Percentiles rank a stretch among this genome's conserved stretches.
These are phyloP conservation scores for Heterobasidion irregulare DNA, from an alignment of 1,284 basidiomycete species.

Conservation along the genomic window DNA sequence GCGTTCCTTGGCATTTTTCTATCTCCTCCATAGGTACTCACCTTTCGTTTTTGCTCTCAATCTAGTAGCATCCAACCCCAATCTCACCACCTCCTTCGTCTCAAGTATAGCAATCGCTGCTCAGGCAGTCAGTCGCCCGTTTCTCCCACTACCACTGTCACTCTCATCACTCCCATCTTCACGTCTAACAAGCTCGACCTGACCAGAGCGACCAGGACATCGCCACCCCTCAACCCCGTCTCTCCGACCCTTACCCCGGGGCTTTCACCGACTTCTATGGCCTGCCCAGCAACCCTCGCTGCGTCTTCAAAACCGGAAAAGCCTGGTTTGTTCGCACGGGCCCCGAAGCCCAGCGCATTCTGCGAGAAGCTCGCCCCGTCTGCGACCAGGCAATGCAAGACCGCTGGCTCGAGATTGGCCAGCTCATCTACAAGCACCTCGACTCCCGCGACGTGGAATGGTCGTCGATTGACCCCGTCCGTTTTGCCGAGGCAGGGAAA, in stretches of 20 bases:
- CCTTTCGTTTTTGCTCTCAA: too few species aligned
- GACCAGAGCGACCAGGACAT: too few species aligned
- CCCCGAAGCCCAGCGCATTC: slow-evolving; percentile 14
- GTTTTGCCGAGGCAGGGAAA: slow-evolving; percentile 18
- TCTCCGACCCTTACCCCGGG: neutral
- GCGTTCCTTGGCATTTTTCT: too few species aligned
- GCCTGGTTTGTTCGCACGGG: neutral
- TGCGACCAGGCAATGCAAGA: slow-evolving; percentile 17
- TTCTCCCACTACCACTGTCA: too few species aligned
- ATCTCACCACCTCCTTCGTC: too few species aligned
- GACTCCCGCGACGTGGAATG: slow-evolving; percentile 14
- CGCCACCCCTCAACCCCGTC: neutral
- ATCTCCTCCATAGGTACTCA: too few species aligned
- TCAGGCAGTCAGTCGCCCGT: too few species aligned
- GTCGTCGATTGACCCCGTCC: slow-evolving; percentile 18
- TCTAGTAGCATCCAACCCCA: too few species aligned
- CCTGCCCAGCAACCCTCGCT: slow-evolving; percentile 18
- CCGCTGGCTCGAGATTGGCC: slow-evolving; percentile 15
- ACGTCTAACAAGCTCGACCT: too few species aligned
- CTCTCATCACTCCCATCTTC: too few species aligned
- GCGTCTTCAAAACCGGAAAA: slow-evolving; percentile 18
- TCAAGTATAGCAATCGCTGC: too few species aligned
- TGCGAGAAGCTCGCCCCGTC: slow-evolving; percentile 21
- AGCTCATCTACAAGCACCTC: slow-evolving; percentile 14
- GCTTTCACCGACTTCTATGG: slow-evolving; percentile 23